A percentile compares a stretch with the other conserved stretches of the same genome.
Conservation (phyloP, 805 yeast genomes). For the Lachancea sp. region DNA sequence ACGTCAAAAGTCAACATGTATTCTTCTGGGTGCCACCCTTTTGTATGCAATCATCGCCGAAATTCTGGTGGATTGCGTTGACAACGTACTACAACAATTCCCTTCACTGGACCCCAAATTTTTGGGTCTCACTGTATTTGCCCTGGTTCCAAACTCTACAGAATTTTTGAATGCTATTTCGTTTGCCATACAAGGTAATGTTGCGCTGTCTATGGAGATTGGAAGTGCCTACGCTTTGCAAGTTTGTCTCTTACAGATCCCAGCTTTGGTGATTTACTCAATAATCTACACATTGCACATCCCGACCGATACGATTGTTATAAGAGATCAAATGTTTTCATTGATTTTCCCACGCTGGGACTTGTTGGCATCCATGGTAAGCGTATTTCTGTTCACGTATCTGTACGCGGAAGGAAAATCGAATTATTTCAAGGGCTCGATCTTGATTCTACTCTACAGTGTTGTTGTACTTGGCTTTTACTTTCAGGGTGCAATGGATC, state of each 20-base stretch:
- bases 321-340: constrained; percentile 53
- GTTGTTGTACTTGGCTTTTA: constrained; percentile 78
- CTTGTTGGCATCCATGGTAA: constrained; percentile 71
- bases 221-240: constrained; percentile 97
- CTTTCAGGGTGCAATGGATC: constrained; percentile 38
- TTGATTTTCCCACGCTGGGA: constrained; percentile 96
- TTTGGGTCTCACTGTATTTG: constrained; percentile 89
- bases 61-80: constrained; percentile 87
- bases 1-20: constrained; percentile 71
- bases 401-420: constrained; percentile 95
- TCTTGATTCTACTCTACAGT: constrained; percentile 69
- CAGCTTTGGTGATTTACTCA: constrained; percentile 78
- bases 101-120: constrained; percentile 81
- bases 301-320: constrained; percentile 22
- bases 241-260: constrained; percentile 89
- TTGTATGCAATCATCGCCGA: constrained; percentile 92
- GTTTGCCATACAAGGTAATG: constrained; percentile 93
- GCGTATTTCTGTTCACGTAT: constrained; percentile 86
- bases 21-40: constrained; percentile 75
- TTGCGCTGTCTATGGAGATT: constrained; percentile 94
- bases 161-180: constrained; percentile 96
- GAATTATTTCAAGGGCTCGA: constrained; percentile 92
- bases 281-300: constrained; percentile 41
- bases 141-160: constrained; percentile 93
- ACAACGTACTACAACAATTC: constrained; percentile 67